Evolutionary conservation across 2,329 filamentous ascomycete genomes (phyloP).

Genomic region (Cytospora chrysosperma): DNA sequence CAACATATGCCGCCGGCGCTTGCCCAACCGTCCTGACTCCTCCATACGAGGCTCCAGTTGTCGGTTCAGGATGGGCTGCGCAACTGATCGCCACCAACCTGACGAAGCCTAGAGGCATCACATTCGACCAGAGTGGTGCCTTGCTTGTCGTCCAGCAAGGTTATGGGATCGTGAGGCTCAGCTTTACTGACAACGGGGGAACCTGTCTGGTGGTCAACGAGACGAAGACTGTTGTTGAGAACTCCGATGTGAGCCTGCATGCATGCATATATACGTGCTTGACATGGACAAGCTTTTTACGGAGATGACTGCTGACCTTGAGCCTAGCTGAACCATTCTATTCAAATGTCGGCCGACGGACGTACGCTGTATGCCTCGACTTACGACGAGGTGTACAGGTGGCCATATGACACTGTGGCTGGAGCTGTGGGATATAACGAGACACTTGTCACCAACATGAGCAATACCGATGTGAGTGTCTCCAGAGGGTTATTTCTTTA

Average conservation of each 20-base stretch:
- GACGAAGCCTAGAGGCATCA: constrained; percentile 42
- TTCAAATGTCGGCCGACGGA: constrained; percentile 53
- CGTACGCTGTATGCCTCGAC: constrained; percentile 58
- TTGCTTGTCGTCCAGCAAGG: constrained; percentile 47
- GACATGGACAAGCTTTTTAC: too few species aligned
- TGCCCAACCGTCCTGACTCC: constrained; percentile 31
- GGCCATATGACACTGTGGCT: constrained; percentile 60
- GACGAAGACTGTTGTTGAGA: constrained; percentile 38
- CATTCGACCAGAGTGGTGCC: constrained; percentile 45
- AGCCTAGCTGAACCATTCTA: constrained; percentile 53
- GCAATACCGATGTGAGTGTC: constrained; percentile 43
- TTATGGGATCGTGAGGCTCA: constrained; percentile 42
- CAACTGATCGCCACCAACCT: constrained; percentile 37
- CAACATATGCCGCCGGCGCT: constrained; percentile 3
- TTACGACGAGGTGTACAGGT: constrained; percentile 58
- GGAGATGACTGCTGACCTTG: too few species aligned
- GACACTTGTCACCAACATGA: constrained; percentile 63
- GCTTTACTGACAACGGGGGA: constrained; percentile 41
- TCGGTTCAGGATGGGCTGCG: constrained; percentile 35
- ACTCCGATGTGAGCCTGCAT: constrained; percentile 34
- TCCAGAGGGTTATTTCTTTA: background rate
- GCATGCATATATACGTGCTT: too few species aligned
- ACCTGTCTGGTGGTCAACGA: constrained; percentile 42
- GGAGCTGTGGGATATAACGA: constrained; percentile 46
- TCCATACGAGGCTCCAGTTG: constrained; percentile 30